phyloP scores from a whole-genome alignment of 805 yeast genomes.

The Saturnispora saitoi region DNA sequence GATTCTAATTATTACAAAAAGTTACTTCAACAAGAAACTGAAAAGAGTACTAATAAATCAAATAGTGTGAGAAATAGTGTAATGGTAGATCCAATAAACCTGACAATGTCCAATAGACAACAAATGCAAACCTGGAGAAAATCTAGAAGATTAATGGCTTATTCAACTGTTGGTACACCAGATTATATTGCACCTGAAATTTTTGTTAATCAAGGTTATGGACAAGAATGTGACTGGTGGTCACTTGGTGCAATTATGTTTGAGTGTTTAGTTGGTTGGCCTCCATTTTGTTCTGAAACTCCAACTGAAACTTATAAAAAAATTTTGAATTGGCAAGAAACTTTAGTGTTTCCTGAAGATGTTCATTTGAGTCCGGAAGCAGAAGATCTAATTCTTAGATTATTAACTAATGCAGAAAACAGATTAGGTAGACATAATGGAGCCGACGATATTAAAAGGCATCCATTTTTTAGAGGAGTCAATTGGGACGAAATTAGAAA shows the following conservation, averaged over 20 bases:
- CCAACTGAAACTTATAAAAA: slow-evolving; percentile 91
- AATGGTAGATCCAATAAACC: slow-evolving; percentile 89
- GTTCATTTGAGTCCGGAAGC: slow-evolving; percentile 82
- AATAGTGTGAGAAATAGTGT: slow-evolving; percentile 55
- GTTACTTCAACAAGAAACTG: slow-evolving; percentile 55
- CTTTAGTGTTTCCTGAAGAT: slow-evolving; percentile 83
- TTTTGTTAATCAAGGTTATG: slow-evolving; percentile 86
- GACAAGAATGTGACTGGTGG: slow-evolving; percentile 99
- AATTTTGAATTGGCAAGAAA: slow-evolving; percentile 85
- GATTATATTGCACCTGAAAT: slow-evolving; percentile 96
- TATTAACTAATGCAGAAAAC: slow-evolving; percentile 69
- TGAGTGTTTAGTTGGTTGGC: slow-evolving; percentile 95
- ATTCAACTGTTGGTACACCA: slow-evolving; percentile 94
- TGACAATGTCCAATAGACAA: slow-evolving; percentile 91
- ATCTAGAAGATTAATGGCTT: slow-evolving; percentile 86
- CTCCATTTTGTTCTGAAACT: slow-evolving; percentile 91
- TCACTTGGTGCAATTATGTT: slow-evolving; percentile 93
- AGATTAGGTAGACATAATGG: slow-evolving; percentile 87
- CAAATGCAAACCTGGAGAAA: slow-evolving; percentile 96
- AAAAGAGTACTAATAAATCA: not conserved
- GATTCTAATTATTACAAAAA: slow-evolving; percentile 82
- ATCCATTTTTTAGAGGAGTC: slow-evolving; percentile 92
- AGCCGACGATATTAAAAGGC: slow-evolving; percentile 81
- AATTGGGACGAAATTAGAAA: slow-evolving; percentile 85
- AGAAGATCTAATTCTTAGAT: slow-evolving; percentile 72